phyloP scores from a whole-genome alignment of 495 filamentous ascomycete genomes.

The Aspergillus ostianus region DNA sequence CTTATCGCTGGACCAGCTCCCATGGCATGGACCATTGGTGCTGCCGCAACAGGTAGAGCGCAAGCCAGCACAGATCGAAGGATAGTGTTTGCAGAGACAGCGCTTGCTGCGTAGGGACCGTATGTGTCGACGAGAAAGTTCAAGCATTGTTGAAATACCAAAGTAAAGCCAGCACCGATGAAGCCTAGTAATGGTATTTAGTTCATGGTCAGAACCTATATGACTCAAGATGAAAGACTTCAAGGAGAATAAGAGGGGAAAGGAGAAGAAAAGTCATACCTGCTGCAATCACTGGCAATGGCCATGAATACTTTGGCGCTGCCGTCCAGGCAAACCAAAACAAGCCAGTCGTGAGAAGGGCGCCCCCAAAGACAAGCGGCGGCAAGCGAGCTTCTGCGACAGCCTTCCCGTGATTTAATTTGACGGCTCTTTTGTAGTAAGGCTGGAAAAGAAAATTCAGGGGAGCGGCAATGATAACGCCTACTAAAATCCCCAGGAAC shows the following conservation, averaged over 20 bases:
- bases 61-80: constrained; percentile 35
- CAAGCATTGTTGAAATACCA: constrained; percentile 37
- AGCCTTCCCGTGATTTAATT: constrained; percentile 18
- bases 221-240: neutral
- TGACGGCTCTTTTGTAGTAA: constrained; percentile 24
- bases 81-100: constrained; percentile 36
- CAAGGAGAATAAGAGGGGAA: neutral
- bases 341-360: constrained; percentile 46
- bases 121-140: constrained; percentile 43
- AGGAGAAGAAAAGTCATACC: constrained; percentile 11
- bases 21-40: constrained; percentile 32
- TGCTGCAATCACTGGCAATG: constrained; percentile 21
- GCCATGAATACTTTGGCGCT: constrained; percentile 24
- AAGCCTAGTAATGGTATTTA: neutral
- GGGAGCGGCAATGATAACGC: constrained; percentile 24
- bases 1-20: constrained; percentile 34
- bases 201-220: neutral
- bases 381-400: constrained; percentile 34
- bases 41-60: constrained; percentile 33
- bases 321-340: constrained; percentile 48
- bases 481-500: constrained; percentile 31
- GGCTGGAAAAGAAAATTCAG: constrained; percentile 27
- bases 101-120: constrained; percentile 32
- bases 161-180: constrained; percentile 33
- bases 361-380: constrained; percentile 50